Conservation (phyloP, 164 flowering plant genomes). For the Tetracentron sinense region DNA sequence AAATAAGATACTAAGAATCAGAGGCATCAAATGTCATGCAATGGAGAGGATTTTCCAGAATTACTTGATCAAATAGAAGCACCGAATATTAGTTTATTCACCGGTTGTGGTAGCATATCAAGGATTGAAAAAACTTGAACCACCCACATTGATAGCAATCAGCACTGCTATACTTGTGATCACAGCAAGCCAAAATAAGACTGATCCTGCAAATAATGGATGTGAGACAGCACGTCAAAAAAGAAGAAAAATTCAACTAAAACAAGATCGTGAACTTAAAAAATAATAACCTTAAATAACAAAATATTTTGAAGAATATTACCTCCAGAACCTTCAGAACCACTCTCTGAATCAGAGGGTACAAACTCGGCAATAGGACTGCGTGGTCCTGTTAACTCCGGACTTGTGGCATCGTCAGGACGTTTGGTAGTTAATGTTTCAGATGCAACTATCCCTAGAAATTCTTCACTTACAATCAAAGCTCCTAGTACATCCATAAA, state of each 20-base stretch:
- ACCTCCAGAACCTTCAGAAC: constrained; percentile 40
- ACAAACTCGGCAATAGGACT: constrained; percentile 22
- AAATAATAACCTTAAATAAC: background rate
- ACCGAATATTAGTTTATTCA: too few species aligned
- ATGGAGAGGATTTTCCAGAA: constrained; percentile 4
- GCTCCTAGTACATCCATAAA: constrained; percentile 91
- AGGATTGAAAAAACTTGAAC: constrained; percentile 82
- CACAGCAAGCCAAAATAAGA: constrained; percentile 72
- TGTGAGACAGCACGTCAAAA: background rate
- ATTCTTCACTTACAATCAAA: constrained; percentile 89
- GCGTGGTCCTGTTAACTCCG: constrained; percentile 20
- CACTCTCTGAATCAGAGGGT: constrained; percentile 30
- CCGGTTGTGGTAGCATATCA: constrained; percentile 24
- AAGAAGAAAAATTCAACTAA: background rate
- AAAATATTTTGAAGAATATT: background rate
- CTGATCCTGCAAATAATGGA: constrained; percentile 44
- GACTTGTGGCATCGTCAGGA: constrained; percentile 26
- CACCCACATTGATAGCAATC: constrained; percentile 60
- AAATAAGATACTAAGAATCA: background rate
- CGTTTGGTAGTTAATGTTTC: constrained; percentile 49
- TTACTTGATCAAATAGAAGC: constrained; percentile 18
- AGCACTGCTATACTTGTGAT: constrained; percentile 59
- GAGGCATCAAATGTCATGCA: background rate
- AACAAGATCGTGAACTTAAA: background rate
- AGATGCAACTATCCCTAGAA: constrained; percentile 85